Base-by-base conservation (phyloP, 2,329 filamentous ascomycete genomes). In the Zymoseptoria pseudotritici region DNA sequence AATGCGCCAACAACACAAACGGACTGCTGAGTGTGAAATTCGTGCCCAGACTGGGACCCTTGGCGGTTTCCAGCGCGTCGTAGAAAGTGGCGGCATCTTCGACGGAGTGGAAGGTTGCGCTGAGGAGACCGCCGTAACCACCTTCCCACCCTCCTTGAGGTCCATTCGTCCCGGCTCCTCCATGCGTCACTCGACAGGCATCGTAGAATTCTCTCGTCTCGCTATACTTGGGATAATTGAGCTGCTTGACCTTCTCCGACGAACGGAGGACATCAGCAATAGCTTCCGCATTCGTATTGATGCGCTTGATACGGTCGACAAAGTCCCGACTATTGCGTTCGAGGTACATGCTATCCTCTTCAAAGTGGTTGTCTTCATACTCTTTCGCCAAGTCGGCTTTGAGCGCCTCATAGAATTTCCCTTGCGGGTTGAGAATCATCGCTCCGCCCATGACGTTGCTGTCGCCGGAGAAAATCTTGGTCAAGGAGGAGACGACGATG, bases 301-400 rank as follows among this genome's bases (percentile, higher is more conserved):
- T 90, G 58, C 91, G 85, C 64, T 89, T 86, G 61, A 96, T 91
- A 59, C 94, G 85, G 17, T 83, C 83, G 20, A 87, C 83, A 73
- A 97, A 97, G 76, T 97, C 91, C 17, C 94, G 87, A 73, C 91
- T 97, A 75, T 99, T 99, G 63, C 93, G 85, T 76, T 99, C 94
- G 78, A 99, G 86, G 76, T 97, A 96, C 49, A 99, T 86, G 54
- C 88, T 86, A 75, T 99, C 94, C 78, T 97, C 93, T 19, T 88
- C 85, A 91, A 94, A 99, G 73, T 94, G 91, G 58, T 89, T 91
- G 73, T 97, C 91, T 75, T 96, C 90, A 72, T 89, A 94, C 51
- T 89, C 83, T 8, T 74, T 72, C 4, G 77, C 75, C 72, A 90
- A 83, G n/a, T 81, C 79, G 4, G 78, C 71, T 71, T 91, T 93